These are phyloP conservation scores for Lignosus rhinocerotis DNA, from an alignment of 1,284 basidiomycete genomes.

Conservation along the genomic window DNA sequence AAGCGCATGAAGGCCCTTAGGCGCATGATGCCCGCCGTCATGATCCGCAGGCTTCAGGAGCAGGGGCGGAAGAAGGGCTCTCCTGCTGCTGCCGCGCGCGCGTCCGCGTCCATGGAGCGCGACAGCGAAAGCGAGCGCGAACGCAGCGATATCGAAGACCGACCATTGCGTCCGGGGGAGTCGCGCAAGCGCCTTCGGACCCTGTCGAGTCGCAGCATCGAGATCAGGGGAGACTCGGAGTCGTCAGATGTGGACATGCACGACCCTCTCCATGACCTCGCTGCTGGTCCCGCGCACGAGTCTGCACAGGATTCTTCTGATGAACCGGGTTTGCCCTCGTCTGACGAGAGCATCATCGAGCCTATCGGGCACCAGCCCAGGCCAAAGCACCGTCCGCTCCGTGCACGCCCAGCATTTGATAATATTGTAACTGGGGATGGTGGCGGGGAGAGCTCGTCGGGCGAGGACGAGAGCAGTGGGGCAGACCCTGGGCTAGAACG, in stretches of 20 bases:
- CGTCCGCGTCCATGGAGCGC: conserved; percentile 1
- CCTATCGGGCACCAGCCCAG: conserved; percentile 19
- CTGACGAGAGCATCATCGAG: conserved; percentile 13
- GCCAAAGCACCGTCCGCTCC: neutral
- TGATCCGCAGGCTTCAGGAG: conserved; percentile 15
- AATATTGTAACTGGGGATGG: neutral
- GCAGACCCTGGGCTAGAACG: conserved; percentile 3
- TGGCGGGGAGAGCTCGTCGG: conserved; percentile 1
- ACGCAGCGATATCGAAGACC: neutral
- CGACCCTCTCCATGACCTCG: neutral
- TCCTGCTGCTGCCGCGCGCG: neutral
- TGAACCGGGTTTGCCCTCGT: neutral
- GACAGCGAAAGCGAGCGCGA: neutral
- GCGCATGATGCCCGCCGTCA: conserved; percentile 24
- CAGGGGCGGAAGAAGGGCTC: neutral
- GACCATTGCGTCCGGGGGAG: conserved; percentile 29
- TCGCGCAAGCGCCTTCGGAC: conserved; percentile 22
- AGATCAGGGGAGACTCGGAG: conserved; percentile 31
- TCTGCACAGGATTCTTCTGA: neutral
- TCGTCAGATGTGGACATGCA: conserved; percentile 26
- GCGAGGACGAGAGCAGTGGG: conserved; percentile 7
- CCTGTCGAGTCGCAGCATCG: conserved; percentile 8
- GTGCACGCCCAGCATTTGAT: neutral
- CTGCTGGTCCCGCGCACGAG: neutral
- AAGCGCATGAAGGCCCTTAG: conserved; percentile 13